Evolutionary conservation across 164 flowering plant species (phyloP), one percentile per base, ranked within the genome.

Genomic region (Litsea cubeba): DNA sequence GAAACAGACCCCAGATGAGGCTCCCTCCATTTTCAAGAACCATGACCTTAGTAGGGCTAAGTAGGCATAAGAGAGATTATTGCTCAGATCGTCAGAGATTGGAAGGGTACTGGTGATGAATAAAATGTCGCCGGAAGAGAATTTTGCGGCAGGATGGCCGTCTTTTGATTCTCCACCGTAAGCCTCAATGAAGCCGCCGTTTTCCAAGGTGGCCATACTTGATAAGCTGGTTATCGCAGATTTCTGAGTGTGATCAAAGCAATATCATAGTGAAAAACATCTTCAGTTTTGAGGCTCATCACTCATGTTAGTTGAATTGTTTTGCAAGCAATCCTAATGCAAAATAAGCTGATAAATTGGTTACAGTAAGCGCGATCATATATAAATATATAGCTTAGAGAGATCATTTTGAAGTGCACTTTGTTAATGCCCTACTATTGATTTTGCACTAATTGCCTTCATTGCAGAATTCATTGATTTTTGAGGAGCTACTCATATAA

Each of bases 101-200:
- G 78, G 70, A 50, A 68, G 32, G 14, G 76, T 76, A 1, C 75
- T 20, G 50, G 67, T 74, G 76, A 90, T 28, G 10, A 80, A 82
- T 18, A 90, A 68, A 12, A 76, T 84, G 79, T 84, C 87, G 18
- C 90, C 88, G 1, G 81, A 79, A 57, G 75, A 80, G 50, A 90
- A 81, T 54, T 81, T 84, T 3, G 88, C 88, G 0, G 83, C 85
- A 0, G 82, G 63, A 3, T 76, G 73, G 46, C 87, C 84, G 50
- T 84, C 85, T 73, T 75, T 83, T 18, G 94, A 84, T 73, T 88
- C 86, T 40, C 94, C 91, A 1, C 82, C 88, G 32, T 83, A 88
- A 10, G 91, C 82, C 0, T 88, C 86, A 20, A 81, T 82, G 80
- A 90, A 86, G 68, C 81, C 69, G 35, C 80, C 69, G 15, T 90